These are phyloP conservation scores for Eucommia ulmoides DNA, from an alignment of 257 asterid genomes.

Conservation along the genomic window DNA sequence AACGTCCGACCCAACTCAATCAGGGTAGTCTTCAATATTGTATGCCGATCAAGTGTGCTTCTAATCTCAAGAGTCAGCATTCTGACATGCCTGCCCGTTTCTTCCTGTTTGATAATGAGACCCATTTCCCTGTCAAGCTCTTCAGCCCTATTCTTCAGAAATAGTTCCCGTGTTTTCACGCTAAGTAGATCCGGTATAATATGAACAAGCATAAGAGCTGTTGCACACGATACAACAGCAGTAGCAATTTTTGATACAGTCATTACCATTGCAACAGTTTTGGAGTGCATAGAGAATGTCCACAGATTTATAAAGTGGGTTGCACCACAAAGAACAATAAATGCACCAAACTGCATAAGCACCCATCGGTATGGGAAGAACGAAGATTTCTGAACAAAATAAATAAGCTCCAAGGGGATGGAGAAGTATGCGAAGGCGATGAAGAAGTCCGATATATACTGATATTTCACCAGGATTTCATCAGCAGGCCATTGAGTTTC, in stretches of 20 bases:
- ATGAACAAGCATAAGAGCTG: constrained; percentile 67
- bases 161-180: constrained; percentile 41
- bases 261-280: constrained; percentile 51
- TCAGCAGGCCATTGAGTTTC: too few relatives aligned
- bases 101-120: constrained; percentile 58
- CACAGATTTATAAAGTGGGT: too few relatives aligned
- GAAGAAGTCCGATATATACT: too few relatives aligned
- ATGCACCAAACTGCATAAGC: too few relatives aligned
- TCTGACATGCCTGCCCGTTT: constrained; percentile 68
- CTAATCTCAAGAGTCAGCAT: constrained; percentile 78
- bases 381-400: too few relatives aligned
- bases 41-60: constrained; percentile 68
- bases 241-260: constrained; percentile 50
- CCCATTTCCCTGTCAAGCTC: constrained; percentile 71
- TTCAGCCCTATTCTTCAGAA: constrained; percentile 50
- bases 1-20: constrained; percentile 60
- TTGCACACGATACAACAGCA: constrained; percentile 56
- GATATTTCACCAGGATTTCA: too few relatives aligned
- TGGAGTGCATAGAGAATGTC: constrained; percentile 52
- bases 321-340: too few relatives aligned
- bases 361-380: too few relatives aligned
- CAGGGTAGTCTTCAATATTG: constrained; percentile 58
- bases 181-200: constrained; percentile 65
- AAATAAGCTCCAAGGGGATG: too few relatives aligned
- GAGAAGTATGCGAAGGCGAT: too few relatives aligned